Conservation (phyloP, 805 yeast genomes). For the Ogataea angusta region DNA sequence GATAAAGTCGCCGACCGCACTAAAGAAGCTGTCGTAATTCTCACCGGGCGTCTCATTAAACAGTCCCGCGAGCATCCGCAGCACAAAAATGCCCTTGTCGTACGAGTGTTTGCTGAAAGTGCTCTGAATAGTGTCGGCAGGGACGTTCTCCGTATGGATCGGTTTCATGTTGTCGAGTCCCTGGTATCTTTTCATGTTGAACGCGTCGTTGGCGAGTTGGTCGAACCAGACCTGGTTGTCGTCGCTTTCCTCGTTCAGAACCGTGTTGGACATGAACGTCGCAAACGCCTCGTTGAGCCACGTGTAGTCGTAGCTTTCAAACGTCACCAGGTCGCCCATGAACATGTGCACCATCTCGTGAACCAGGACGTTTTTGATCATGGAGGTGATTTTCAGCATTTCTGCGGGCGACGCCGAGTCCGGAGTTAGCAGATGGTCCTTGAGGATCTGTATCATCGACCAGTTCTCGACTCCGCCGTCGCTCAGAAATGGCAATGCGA, state of each 20-base stretch:
- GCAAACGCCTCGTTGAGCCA: slow-evolving; percentile 83
- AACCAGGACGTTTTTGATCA: slow-evolving; percentile 53
- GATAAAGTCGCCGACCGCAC: slow-evolving; percentile 39
- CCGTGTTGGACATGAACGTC: slow-evolving; percentile 55
- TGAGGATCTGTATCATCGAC: slow-evolving; percentile 62
- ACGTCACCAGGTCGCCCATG: slow-evolving; percentile 67
- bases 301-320: slow-evolving; percentile 63
- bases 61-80: slow-evolving; percentile 49
- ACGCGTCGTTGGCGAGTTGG: slow-evolving; percentile 27
- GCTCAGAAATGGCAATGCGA: slow-evolving; percentile 64
- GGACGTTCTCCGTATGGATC: slow-evolving; percentile 37
- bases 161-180: slow-evolving; percentile 36
- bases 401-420: slow-evolving; percentile 25
- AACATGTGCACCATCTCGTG: slow-evolving; percentile 81
- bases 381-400: slow-evolving; percentile 19
- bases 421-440: slow-evolving; percentile 45
- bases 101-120: slow-evolving; percentile 52
- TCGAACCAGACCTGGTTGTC: slow-evolving; percentile 35
- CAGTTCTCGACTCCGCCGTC: slow-evolving; percentile 84
- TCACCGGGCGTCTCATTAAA: slow-evolving; percentile 33
- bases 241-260: slow-evolving; percentile 29
- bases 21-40: slow-evolving; percentile 31
- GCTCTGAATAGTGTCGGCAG: slow-evolving; percentile 37
- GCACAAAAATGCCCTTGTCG: slow-evolving; percentile 55
- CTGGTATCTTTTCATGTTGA: slow-evolving; percentile 31